A percentile compares a stretch with the other conserved stretches of the same genome.
Evolutionary conservation across 2,329 filamentous ascomycete species (phyloP).

Genomic region (Gliomastix tumulicola): DNA sequence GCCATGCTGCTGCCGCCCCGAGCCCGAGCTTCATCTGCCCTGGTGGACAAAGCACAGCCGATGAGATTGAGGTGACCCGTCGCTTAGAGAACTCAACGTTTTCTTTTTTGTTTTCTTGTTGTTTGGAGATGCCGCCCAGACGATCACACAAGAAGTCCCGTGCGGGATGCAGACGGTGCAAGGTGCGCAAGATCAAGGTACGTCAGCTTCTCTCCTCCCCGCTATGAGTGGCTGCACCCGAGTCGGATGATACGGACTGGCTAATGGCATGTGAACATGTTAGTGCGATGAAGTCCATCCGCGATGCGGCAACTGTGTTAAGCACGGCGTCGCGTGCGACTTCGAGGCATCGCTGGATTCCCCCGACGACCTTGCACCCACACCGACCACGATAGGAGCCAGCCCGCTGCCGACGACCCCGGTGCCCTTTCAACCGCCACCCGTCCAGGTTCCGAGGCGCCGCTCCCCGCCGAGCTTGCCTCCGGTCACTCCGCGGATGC

Average conservation of each 20-base stretch:
- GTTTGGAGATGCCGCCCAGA: constrained; percentile 55
- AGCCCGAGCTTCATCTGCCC: constrained; percentile 1
- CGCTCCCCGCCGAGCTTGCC: not conserved
- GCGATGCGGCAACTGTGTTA: constrained; percentile 58
- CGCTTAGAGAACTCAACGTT: not conserved
- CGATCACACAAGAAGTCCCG: constrained; percentile 65
- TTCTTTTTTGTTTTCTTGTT: too few species aligned
- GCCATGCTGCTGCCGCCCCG: constrained; percentile 5
- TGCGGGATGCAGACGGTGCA: constrained; percentile 59
- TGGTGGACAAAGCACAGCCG: not conserved
- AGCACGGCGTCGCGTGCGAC: constrained; percentile 60
- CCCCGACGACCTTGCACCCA: constrained; percentile 33
- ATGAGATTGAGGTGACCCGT: not conserved
- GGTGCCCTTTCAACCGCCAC: constrained; percentile 1
- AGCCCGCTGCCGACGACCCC: constrained; percentile 3
- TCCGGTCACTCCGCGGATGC: constrained; percentile 20
- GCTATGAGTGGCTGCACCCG: too few species aligned
- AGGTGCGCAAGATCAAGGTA: constrained; percentile 65
- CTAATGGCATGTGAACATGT: too few species aligned
- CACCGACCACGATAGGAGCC: constrained; percentile 21
- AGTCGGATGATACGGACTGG: too few species aligned
- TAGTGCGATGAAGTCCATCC: constrained; percentile 64
- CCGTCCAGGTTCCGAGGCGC: not conserved
- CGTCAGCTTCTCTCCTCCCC: constrained; percentile 6
- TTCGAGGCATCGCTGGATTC: constrained; percentile 47